These are phyloP conservation scores for Erigeron canadensis DNA, from an alignment of 129 eudicot genomes.

Conservation along the genomic window DNA sequence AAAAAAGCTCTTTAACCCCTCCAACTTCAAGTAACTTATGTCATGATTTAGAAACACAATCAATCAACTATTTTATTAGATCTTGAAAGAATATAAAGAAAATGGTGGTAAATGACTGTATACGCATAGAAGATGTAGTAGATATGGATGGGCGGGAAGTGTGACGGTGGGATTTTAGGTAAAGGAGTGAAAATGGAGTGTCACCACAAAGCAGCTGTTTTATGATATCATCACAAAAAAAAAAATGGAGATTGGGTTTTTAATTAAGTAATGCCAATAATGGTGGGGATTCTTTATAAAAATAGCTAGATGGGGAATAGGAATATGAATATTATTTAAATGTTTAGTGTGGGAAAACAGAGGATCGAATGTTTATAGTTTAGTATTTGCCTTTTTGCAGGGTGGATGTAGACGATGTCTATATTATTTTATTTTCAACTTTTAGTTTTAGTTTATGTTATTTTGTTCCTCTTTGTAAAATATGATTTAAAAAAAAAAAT, in stretches of 20 bases:
- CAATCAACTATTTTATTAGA: slow-evolving; percentile 22
- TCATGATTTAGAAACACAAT: slow-evolving; percentile 8
- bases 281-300: slow-evolving; percentile 12
- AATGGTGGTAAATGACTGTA: slow-evolving; percentile 28
- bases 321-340: slow-evolving; percentile 10
- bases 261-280: background rate
- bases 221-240: no score
- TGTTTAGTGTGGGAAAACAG: slow-evolving; percentile 27
- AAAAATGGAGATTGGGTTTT: slow-evolving; percentile 16
- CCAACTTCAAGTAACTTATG: background rate
- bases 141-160: slow-evolving; percentile 24
- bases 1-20: slow-evolving; percentile 4
- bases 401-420: slow-evolving; percentile 27
- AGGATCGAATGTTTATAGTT: slow-evolving; percentile 23
- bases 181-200: background rate
- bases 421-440: background rate
- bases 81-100: slow-evolving; percentile 13
- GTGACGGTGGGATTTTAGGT: slow-evolving; percentile 30
- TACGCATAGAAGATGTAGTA: slow-evolving; percentile 21
- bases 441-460: no score
- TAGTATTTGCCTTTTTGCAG: slow-evolving; percentile 25
- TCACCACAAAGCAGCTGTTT: no score
- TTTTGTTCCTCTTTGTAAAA: no score
- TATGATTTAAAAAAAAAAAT: no score
- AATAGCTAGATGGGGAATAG: slow-evolving; percentile 20